Evolutionary conservation across 768 basidiomycete genomes (phyloP), one percentile per base, ranked within the genome.

Genomic region (Suillus luteus): DNA sequence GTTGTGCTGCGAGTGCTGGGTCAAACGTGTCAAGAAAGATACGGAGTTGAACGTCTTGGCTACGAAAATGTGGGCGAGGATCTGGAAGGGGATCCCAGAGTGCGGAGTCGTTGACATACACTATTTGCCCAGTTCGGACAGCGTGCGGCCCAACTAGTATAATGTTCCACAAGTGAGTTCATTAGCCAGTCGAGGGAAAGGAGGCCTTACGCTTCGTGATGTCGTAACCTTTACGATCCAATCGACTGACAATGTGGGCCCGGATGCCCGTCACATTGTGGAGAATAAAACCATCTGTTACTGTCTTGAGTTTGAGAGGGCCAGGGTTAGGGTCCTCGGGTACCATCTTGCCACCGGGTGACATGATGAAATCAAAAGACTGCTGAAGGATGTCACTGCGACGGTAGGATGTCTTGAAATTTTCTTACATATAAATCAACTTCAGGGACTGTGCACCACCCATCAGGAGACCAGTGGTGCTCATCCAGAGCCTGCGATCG

Each of bases 141-240:
- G 86, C 79, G 69, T 93, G 88, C 61, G 91, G 93, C 0, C 93
- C 94, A 69, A 96, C 93, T 95, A 64, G 12, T 44, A 51, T 27
- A 41, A 54, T 37, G 3, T 55, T 54, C 64, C 54, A 62, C 48
- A 15, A 64, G 9, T 33, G 35, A 54, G n/a, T 37, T 69, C 55
- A 68, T 44, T 59, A 31, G 31, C n/a, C 62, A 57, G 52, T 40
- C 37, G 2, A 43, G 59, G 12, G 38, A 12, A 43, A 10, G 62
- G 55, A 48, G 43, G 22, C 74, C 90, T 71, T 68, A 95, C 95
- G 78, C 79, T 87, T 92, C 40, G 90, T 83, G 60, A 98, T 83
- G 68, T 96, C 92, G 68, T 94, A 96, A 9, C 95, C 95, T 68
- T 82, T 88, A 14, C 89, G 89, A 68, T 96, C 95, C 60, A 95